These are phyloP conservation scores for Centella asiatica DNA, from an alignment of 129 eudicot species.

Conservation along the genomic window DNA sequence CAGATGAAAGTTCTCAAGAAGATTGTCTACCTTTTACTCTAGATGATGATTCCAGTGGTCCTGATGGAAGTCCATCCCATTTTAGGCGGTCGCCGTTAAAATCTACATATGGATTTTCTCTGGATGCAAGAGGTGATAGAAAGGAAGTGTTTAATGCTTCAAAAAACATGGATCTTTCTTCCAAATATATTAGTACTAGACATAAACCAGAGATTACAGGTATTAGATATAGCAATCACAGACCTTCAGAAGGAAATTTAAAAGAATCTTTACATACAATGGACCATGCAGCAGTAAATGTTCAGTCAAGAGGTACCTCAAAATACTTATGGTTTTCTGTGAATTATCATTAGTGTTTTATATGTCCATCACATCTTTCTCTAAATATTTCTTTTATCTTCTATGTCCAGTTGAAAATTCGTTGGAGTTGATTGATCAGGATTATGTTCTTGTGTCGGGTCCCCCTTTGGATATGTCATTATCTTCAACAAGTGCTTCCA, in stretches of 20 bases:
- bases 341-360: not conserved
- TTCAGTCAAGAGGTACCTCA: conserved; percentile 47
- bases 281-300: conserved; percentile 36
- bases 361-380: not conserved
- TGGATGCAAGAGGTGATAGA: conserved; percentile 30
- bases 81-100: conserved; percentile 40
- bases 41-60: conserved; percentile 63
- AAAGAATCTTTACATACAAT: conserved; percentile 32
- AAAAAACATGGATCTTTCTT: conserved; percentile 35
- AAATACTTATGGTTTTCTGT: not conserved
- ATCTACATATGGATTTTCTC: conserved; percentile 59
- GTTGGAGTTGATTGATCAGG: conserved; percentile 73
- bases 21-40: conserved; percentile 72
- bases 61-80: conserved; percentile 52
- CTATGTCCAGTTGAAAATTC: conserved; percentile 43
- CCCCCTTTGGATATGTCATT: conserved; percentile 49
- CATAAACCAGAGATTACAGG: conserved; percentile 34
- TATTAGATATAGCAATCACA: conserved; percentile 30
- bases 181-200: conserved; percentile 27
- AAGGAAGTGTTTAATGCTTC: conserved; percentile 24
- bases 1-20: conserved; percentile 58
- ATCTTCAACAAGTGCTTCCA: conserved; percentile 49
- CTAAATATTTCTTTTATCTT: not conserved
- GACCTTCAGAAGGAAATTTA: conserved; percentile 49
- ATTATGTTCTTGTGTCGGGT: conserved; percentile 81